Evolutionary conservation across 2,329 filamentous ascomycete species (phyloP).

Genomic region (Drechslerella coelobrocha): DNA sequence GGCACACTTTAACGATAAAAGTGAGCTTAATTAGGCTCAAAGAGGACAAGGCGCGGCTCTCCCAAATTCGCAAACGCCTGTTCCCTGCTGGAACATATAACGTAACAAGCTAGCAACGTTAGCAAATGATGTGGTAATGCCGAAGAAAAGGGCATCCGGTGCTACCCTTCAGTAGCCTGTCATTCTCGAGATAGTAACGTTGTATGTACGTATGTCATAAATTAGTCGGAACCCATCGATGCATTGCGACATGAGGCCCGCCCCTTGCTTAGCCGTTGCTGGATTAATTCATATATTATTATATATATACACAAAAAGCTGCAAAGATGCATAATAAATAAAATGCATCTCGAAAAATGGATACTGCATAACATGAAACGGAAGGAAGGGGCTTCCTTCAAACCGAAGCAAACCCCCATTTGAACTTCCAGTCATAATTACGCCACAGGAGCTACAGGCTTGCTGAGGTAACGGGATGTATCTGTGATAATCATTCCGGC

Average conservation of each 20-base stretch:
- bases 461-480: constrained; percentile 28
- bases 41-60: constrained; percentile 24
- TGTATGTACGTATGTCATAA: neutral
- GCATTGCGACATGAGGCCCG: no score
- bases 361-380: no score
- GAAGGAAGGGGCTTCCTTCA: neutral
- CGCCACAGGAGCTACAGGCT: constrained; percentile 7
- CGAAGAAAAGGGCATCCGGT: constrained; percentile 16
- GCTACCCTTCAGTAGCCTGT: constrained; percentile 44
- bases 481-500: constrained; percentile 61
- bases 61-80: neutral
- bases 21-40: constrained; percentile 12
- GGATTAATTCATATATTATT: neutral
- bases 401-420: neutral
- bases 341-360: neutral
- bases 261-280: no score
- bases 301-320: neutral
- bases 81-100: constrained; percentile 15
- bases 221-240: neutral
- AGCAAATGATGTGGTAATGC: constrained; percentile 47
- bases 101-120: constrained; percentile 35
- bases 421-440: no score
- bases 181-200: neutral
- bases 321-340: neutral
- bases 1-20: neutral